Percentiles rank a stretch among this genome's conserved stretches.
These are phyloP conservation scores for Periglandula ipomoeae DNA, from an alignment of 2,329 filamentous ascomycete genomes.

Conservation along the genomic window DNA sequence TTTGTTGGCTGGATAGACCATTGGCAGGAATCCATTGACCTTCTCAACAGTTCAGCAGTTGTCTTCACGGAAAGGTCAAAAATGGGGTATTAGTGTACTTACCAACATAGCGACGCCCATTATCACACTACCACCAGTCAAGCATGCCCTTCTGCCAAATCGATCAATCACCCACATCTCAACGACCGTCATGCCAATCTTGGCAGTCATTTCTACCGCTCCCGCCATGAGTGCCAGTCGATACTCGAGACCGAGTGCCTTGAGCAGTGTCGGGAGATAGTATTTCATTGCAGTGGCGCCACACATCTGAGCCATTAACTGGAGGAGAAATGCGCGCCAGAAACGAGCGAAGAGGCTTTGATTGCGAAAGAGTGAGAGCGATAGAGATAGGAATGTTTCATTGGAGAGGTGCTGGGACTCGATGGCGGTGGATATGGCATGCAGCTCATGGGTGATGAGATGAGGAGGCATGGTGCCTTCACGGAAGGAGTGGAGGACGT, in stretches of 20 bases:
- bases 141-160: conserved; percentile 38
- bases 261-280: conserved; percentile 45
- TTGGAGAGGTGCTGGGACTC: conserved; percentile 23
- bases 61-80: neutral
- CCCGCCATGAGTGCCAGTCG: conserved; percentile 41
- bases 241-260: conserved; percentile 38
- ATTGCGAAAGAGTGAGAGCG: conserved; percentile 38
- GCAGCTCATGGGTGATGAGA: conserved; percentile 33
- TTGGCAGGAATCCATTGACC: conserved; percentile 45
- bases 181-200: conserved; percentile 45
- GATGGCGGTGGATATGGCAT: conserved; percentile 36
- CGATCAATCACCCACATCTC: conserved; percentile 49
- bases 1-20: conserved; percentile 39
- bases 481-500: conserved; percentile 38
- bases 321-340: conserved; percentile 46
- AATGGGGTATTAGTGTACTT: conserved; percentile 1
- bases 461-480: conserved; percentile 29
- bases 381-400: conserved; percentile 12
- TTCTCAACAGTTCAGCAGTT: conserved; percentile 14
- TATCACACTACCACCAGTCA: conserved; percentile 38
- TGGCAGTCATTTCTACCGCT: conserved; percentile 47
- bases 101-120: conserved; percentile 47
- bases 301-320: conserved; percentile 53
- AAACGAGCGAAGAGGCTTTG: conserved; percentile 39
- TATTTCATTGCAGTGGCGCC: conserved; percentile 53